Conservation (phyloP, 2,329 filamentous ascomycete genomes). For the Apiospora pterosperma region DNA sequence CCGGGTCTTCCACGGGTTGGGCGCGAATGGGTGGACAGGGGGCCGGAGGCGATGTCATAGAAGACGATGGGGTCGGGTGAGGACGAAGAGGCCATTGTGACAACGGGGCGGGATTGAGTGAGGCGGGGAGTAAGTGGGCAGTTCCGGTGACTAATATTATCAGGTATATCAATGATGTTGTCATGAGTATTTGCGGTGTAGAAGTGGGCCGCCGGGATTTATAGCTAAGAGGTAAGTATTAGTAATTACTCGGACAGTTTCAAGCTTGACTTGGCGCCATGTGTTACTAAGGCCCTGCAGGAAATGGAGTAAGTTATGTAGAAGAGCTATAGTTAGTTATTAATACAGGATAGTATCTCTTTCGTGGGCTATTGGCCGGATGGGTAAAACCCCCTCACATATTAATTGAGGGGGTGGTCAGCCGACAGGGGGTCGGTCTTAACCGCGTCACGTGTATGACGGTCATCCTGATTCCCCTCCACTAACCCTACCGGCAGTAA, state of each 20-base stretch:
- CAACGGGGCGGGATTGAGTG: background rate
- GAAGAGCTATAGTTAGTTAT: background rate
- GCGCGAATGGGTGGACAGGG: slow-evolving; percentile 26
- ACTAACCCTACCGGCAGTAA: too few species aligned
- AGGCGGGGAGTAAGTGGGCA: background rate
- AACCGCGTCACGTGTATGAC: slow-evolving; percentile 3
- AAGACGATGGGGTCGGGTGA: slow-evolving; percentile 26
- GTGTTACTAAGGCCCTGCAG: background rate
- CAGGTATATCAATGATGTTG: background rate
- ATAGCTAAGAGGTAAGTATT: too few species aligned
- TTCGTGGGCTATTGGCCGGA: too few species aligned
- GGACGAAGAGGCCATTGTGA: background rate
- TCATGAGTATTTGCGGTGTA: background rate
- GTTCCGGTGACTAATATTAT: background rate
- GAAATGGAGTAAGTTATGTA: background rate
- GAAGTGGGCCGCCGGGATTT: background rate
- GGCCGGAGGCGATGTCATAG: slow-evolving; percentile 39
- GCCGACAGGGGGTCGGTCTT: too few species aligned
- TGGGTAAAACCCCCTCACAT: too few species aligned
- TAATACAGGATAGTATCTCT: too few species aligned
- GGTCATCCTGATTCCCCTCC: slow-evolving; percentile 1
- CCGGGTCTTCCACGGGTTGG: slow-evolving; percentile 31
- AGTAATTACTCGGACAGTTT: too few species aligned
- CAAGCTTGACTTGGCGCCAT: background rate
- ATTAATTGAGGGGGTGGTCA: too few species aligned